These are phyloP conservation scores for Fusarium liriodendri DNA, from an alignment of 2,329 filamentous ascomycete species.

Conservation along the genomic window DNA sequence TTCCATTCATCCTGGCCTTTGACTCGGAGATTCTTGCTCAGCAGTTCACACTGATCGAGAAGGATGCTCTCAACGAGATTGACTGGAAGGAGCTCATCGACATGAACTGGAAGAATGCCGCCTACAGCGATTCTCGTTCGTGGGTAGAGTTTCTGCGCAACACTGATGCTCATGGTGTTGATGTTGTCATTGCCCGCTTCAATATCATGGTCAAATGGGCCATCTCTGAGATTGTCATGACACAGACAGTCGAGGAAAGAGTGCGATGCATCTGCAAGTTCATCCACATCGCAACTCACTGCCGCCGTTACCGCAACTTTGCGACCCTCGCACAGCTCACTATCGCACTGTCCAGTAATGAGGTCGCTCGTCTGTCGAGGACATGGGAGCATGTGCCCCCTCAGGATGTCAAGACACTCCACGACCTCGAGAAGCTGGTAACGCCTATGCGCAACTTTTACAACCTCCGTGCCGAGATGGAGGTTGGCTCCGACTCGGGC, in stretches of 20 bases:
- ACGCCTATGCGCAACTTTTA: constrained; percentile 84
- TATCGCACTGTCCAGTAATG: constrained; percentile 79
- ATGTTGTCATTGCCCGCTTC: constrained; percentile 87
- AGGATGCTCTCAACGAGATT: constrained; percentile 86
- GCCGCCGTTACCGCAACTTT: constrained; percentile 82
- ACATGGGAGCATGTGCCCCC: constrained; percentile 80
- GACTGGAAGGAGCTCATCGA: constrained; percentile 91
- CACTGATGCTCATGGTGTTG: constrained; percentile 78
- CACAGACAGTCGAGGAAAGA: constrained; percentile 76
- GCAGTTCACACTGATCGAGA: constrained; percentile 87
- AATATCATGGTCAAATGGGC: constrained; percentile 92
- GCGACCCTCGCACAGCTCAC: constrained; percentile 86
- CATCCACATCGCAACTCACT: constrained; percentile 83
- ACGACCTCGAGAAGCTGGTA: constrained; percentile 77
- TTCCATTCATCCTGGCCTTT: constrained; percentile 85
- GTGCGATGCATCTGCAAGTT: constrained; percentile 82
- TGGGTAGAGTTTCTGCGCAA: constrained; percentile 86
- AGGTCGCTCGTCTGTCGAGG: constrained; percentile 73
- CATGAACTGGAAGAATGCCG: constrained; percentile 81
- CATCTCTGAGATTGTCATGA: constrained; percentile 82
- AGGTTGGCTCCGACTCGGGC: constrained; percentile 72
- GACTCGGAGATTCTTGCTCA: constrained; percentile 83
- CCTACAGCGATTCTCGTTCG: constrained; percentile 73
- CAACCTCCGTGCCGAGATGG: constrained; percentile 83
- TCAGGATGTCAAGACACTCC: constrained; percentile 73